phyloP scores from a whole-genome alignment of 169 alveolate species.

The Toxoplasma gondii region DNA sequence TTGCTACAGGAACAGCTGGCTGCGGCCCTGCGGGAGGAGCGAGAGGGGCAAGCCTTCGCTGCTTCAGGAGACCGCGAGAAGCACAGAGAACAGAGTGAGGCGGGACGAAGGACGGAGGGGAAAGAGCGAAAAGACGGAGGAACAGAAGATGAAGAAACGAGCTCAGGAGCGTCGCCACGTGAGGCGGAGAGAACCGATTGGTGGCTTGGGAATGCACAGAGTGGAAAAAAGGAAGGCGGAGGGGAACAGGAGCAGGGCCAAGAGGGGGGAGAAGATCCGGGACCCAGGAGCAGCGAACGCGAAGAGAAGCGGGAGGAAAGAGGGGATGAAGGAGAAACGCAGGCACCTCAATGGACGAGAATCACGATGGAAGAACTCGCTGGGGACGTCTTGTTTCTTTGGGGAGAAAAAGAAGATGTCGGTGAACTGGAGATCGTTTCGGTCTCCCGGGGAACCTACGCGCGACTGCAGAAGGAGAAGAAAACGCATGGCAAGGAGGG shows the following conservation, averaged over 20 bases:
- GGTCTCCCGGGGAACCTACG: background rate
- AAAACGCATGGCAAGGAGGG: background rate
- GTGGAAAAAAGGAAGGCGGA: background rate
- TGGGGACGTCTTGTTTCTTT: background rate
- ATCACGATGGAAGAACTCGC: slow-evolving; percentile 1
- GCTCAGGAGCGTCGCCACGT: background rate
- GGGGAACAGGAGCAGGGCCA: background rate
- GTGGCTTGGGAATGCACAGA: background rate
- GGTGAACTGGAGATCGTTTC: background rate
- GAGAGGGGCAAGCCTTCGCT: no score
- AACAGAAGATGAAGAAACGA: no score
- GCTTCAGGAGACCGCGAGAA: no score
- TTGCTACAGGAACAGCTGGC: background rate
- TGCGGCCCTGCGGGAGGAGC: background rate
- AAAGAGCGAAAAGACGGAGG: background rate
- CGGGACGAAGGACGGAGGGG: background rate
- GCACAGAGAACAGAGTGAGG: no score
- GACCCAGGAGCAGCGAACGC: no score
- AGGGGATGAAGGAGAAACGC: background rate
- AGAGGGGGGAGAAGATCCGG: background rate
- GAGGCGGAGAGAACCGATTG: background rate
- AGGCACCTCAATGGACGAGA: background rate
- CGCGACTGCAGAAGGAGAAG: background rate
- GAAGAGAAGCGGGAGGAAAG: background rate
- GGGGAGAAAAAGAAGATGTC: slow-evolving; percentile 18